phyloP scores from a whole-genome alignment of 306 rosid species.

The Alnus glutinosa region DNA sequence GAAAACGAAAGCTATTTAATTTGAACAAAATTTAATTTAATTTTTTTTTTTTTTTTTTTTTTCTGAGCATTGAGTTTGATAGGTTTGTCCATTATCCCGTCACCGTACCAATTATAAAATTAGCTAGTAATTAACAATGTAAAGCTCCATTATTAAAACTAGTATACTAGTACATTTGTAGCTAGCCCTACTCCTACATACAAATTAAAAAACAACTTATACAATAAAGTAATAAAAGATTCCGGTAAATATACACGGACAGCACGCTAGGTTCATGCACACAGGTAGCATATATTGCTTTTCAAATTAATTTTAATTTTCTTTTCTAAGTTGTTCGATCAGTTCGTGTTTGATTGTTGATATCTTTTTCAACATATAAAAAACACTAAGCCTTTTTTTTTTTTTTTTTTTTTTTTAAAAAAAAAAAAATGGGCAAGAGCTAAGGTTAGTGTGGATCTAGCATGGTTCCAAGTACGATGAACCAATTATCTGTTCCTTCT shows the following conservation, averaged over 20 bases:
- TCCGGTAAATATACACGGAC: conserved; percentile 31
- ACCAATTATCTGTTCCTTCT: too few species aligned
- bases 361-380: neutral
- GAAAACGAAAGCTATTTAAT: neutral
- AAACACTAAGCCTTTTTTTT: neutral
- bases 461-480: neutral
- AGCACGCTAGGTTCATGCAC: conserved; percentile 49
- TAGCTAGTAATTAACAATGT: neutral
- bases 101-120: neutral
- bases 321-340: neutral
- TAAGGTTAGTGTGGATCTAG: neutral
- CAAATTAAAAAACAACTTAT: neutral
- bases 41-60: too few species aligned
- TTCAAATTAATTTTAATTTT: neutral
- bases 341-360: neutral
- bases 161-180: too few species aligned
- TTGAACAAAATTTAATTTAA: neutral
- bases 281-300: conserved; percentile 7
- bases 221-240: conserved; percentile 33
- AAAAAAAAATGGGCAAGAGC: neutral
- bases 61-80: neutral
- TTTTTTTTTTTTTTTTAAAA: neutral
- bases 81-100: neutral
- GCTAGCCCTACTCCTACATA: neutral
- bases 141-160: neutral